Percentiles rank a stretch among this genome's conserved stretches.
These are phyloP conservation scores for Rossbeevera mucosa DNA, from an alignment of 768 basidiomycete genomes.

Conservation along the genomic window DNA sequence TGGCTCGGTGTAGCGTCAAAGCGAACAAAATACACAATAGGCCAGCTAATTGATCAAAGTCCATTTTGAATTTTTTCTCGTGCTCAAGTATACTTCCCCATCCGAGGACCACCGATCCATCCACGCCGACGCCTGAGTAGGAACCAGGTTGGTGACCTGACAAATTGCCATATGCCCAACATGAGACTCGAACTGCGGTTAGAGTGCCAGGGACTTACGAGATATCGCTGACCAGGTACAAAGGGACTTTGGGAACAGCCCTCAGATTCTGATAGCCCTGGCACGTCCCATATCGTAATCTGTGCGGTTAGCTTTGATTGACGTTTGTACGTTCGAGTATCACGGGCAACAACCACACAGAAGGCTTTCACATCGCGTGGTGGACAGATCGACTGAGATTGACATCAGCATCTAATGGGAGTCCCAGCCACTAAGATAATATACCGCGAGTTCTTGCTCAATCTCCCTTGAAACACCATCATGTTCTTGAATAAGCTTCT, in stretches of 20 bases:
- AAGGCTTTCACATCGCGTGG: slow-evolving; percentile 72
- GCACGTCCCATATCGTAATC: slow-evolving; percentile 80
- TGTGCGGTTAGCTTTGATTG: slow-evolving; percentile 61
- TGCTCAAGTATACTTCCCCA: slow-evolving; percentile 68
- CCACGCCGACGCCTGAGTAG: slow-evolving; percentile 68
- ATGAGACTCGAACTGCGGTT: not conserved
- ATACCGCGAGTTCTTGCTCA: slow-evolving; percentile 68
- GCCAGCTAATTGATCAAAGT: slow-evolving; percentile 29
- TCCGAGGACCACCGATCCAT: slow-evolving; percentile 50
- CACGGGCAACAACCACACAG: slow-evolving; percentile 65
- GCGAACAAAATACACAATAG: not conserved
- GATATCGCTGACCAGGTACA: slow-evolving; percentile 58
- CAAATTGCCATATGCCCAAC: not conserved
- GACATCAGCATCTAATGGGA: slow-evolving; percentile 3
- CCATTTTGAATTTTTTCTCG: slow-evolving; percentile 64
- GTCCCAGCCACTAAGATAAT: slow-evolving; percentile 11
- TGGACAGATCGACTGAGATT: slow-evolving; percentile 54
- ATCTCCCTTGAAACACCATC: slow-evolving; percentile 56
- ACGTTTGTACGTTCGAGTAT: slow-evolving; percentile 50
- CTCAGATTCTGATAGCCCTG: slow-evolving; percentile 47
- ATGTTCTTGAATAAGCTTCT: slow-evolving; percentile 44
- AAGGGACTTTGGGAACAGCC: slow-evolving; percentile 48
- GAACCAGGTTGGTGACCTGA: slow-evolving; percentile 61
- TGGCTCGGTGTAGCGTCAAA: not conserved
- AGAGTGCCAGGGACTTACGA: slow-evolving; percentile 40